Base-by-base conservation (phyloP, 2,329 filamentous ascomycete genomes). In the Clarireedia sp. region DNA sequence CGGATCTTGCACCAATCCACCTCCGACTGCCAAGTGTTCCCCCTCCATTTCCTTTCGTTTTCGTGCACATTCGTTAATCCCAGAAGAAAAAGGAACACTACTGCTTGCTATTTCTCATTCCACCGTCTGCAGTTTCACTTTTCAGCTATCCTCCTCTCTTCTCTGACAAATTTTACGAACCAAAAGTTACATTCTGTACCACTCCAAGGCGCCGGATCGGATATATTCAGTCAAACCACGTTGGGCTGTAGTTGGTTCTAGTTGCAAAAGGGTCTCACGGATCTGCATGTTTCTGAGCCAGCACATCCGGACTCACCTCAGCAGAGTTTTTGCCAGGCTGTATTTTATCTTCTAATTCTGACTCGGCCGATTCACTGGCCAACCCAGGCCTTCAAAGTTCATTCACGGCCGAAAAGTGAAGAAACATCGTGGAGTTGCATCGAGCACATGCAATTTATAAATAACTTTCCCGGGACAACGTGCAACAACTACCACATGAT, bases 201-300 rank as follows among this genome's bases (percentile, higher is more conserved):
- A 54, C 24, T 17, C 8, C 52, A 50, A 50, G 49, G 44, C 37
- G 49, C 38, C 52, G 24, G 24, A 7, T 7, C 24, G 43, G 19
- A 45, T 24, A 38, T 29, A 46, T 26, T 40, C 40, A 21, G 21
- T n/a, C 10, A 38, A 36, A 50, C 46, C 46, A 55, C 52, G 26
- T 55, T 50, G 19, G 8, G 37, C 23, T 19, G 24, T 50, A 50
- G 26, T 36, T 17, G 17, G 23, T 40, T 16, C 33, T 26, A 21
- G 47, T 55, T 29, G 44, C 14, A 57, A 50, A 50, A 29, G 36
- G 33, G 54, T 59, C 29, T 33, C 9, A 50, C 57, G 57, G 24
- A 17, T 48, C 49, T 51, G 50, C 57, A 55, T 40, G 33, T 43
- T 19, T 21, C 40, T 43, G 14, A 50, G 52, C 55, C 55, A 57